Base-by-base conservation (phyloP, 2,329 filamentous ascomycete genomes). In the Diaporthe citrichinensis region DNA sequence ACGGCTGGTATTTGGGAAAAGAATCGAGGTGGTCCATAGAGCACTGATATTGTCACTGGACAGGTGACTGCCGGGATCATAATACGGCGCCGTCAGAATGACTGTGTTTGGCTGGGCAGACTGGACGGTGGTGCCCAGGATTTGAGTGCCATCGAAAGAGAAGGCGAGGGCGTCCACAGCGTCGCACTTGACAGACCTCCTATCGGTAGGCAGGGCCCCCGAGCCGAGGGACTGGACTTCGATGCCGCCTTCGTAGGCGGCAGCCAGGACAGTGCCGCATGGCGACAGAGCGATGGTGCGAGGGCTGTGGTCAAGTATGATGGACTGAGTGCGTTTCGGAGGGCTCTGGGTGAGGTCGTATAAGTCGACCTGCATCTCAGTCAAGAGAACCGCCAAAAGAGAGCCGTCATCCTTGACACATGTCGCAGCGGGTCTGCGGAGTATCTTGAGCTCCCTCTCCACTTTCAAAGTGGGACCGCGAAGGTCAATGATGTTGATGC, bases 161-260 rank as follows among this genome's bases (percentile, higher is more conserved):
- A 97, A 97, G 4, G 91, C 89, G 65, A 97, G 84, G 3, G 91
- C 88, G 81, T 96, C 94, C 6, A 96, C 93, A 2, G 89, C 90
- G 80, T 94, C 92, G 80, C 94, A 96, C 80, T 95, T 95, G 74
- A 96, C 94, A 15, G 94, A 91, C 78, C 94, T 89, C 79, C 93
- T 89, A 78, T 95, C 93, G 0, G 91, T 94, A 17, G 90, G 84
- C 39, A 93, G 80, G 36, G 91, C 91, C 72, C 88, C 90, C 3
- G 92, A 87, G 65, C 90, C 91, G 53, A 98, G 86, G 7, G 95
- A 94, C 39, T 94, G 92, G 0, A 98, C 94, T 83, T 98, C 95
- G 77, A 98, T 96, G n/a, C 94, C 94, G 73, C 94, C 94, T 80
- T 95, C 92, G 83, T 96, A 97, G 10, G 95, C 95, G 23, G 95